These are phyloP conservation scores for Ganoderma meredithae DNA, from an alignment of 1,284 basidiomycete species.

Conservation along the genomic window DNA sequence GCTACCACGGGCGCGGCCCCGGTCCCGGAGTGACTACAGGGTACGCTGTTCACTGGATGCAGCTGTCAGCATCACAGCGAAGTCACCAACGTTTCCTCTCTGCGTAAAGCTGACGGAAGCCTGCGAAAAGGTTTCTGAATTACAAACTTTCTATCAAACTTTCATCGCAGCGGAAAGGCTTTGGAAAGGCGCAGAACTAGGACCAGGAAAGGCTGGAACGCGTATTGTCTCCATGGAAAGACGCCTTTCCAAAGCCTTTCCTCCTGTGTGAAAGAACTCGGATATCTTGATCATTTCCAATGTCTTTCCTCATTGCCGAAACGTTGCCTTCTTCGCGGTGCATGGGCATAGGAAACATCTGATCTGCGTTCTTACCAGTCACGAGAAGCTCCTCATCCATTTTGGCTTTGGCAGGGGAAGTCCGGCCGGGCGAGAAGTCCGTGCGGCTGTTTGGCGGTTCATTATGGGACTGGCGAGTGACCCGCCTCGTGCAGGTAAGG, in stretches of 20 bases:
- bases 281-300: neutral
- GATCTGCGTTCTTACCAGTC: neutral
- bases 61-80: neutral
- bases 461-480: neutral
- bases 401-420: neutral
- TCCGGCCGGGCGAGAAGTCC: neutral
- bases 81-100: no score
- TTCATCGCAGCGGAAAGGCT: neutral
- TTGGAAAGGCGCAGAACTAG: neutral
- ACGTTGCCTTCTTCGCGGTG: neutral
- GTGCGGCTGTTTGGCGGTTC: slow-evolving; percentile 1
- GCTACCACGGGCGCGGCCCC: neutral
- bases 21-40: neutral
- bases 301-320: neutral
- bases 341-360: neutral
- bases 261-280: neutral
- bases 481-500: neutral
- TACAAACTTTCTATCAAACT: neutral
- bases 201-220: neutral
- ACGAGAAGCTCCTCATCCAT: neutral
- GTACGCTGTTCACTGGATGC: neutral
- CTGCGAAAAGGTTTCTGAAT: neutral
- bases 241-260: neutral
- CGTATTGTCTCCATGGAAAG: neutral
- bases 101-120: no score